phyloP scores from a whole-genome alignment of 305 asterid genomes.

The Solanum hybrid region DNA sequence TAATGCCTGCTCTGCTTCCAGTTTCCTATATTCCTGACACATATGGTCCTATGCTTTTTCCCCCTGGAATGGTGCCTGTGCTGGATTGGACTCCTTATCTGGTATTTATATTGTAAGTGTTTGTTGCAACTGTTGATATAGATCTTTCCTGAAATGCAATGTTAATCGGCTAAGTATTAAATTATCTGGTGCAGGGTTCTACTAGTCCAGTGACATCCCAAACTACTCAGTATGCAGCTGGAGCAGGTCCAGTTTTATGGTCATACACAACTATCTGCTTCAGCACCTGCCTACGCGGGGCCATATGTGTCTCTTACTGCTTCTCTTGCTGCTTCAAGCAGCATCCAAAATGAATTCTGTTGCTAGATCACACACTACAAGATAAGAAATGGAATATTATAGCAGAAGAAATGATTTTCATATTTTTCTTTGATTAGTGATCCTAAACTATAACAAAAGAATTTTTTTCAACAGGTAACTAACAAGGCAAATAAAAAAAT shows the following conservation, averaged over 20 bases:
- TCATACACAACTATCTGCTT: conserved; percentile 60
- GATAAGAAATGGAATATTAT: neutral
- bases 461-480: neutral
- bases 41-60: conserved; percentile 53
- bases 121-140: neutral
- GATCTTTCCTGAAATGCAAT: neutral
- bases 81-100: conserved; percentile 84
- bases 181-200: conserved; percentile 41
- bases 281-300: conserved; percentile 74
- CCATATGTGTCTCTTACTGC: conserved; percentile 47
- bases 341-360: conserved; percentile 39
- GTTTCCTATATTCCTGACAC: conserved; percentile 59
- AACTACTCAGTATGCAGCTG: conserved; percentile 46
- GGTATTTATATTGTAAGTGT: conserved; percentile 27
- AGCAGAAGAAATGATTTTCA: neutral
- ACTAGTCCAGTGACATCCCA: conserved; percentile 50
- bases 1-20: conserved; percentile 52
- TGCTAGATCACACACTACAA: neutral
- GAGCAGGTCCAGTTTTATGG: conserved; percentile 50
- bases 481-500: neutral
- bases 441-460: neutral
- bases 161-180: neutral
- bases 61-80: conserved; percentile 60
- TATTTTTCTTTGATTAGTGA: neutral
- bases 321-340: conserved; percentile 55